phyloP scores from a whole-genome alignment of 1,284 basidiomycete species.

The Malassezia yamatoensis region DNA sequence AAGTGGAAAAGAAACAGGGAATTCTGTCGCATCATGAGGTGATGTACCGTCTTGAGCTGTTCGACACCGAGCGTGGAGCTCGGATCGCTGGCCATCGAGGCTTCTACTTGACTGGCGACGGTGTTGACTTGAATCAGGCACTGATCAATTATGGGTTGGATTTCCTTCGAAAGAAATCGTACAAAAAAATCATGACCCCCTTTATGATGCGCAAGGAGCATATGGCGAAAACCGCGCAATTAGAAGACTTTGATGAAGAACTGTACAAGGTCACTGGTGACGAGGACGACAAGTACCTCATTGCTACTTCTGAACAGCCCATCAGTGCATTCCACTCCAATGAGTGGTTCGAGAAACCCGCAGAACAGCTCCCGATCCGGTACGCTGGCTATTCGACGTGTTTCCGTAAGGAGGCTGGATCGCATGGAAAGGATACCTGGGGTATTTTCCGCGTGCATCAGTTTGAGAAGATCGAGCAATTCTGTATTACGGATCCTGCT shows the following conservation, averaged over 20 bases:
- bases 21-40: slow-evolving; percentile 96
- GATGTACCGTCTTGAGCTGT: slow-evolving; percentile 78
- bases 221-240: slow-evolving; percentile 94
- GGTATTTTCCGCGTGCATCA: slow-evolving; percentile 99
- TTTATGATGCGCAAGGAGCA: slow-evolving; percentile 98
- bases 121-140: slow-evolving; percentile 93
- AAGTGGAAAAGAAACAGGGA: slow-evolving; percentile 54
- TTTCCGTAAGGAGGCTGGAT: slow-evolving; percentile 97
- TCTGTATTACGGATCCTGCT: slow-evolving; percentile 81
- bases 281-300: slow-evolving; percentile 96
- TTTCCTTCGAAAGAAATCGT: slow-evolving; percentile 70
- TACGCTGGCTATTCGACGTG: slow-evolving; percentile 72
- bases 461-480: slow-evolving; percentile 96
- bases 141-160: slow-evolving; percentile 89
- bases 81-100: slow-evolving; percentile 93
- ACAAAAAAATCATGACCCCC: slow-evolving; percentile 91
- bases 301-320: slow-evolving; percentile 96
- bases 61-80: slow-evolving; percentile 80
- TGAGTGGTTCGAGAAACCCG: slow-evolving; percentile 91
- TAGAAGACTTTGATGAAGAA: slow-evolving; percentile 96
- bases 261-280: slow-evolving; percentile 82
- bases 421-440: slow-evolving; percentile 95
- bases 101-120: slow-evolving; percentile 89
- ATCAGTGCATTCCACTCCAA: slow-evolving; percentile 90
- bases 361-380: slow-evolving; percentile 76